Evolutionary conservation across 768 basidiomycete species (phyloP), one percentile per base, ranked within the genome.

Genomic region (Trichaptum fuscoviolaceum): DNA sequence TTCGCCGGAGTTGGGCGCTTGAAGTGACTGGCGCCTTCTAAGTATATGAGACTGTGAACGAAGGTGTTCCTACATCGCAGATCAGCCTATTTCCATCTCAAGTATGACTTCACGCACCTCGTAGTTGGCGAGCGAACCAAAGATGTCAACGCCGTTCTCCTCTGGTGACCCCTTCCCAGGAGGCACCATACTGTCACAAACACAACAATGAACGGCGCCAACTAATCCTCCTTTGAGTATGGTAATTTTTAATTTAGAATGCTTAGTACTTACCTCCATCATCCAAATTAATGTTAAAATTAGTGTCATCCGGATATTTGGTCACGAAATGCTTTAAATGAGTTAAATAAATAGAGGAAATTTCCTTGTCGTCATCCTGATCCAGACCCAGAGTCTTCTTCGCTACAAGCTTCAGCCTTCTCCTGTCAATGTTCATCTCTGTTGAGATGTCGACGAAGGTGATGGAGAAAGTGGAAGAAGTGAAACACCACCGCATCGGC

Each of bases 231-330:
- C 35, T 61, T n/a, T 52, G 36, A 62, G 61, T 61, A 15, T 61
- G 30, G 59, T 18, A 34, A 9, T 12, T 5, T 25, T 25, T 34
- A 61, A 25, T 61, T 61, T 61, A 34, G 59, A 63, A 36, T 24
- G 25, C 30, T 63, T 10, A n/a, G n/a, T n/a, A 34, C 63, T 62
- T 35, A 36, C 66, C 66, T 24, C 52, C 57, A 25, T 67, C 69
- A 30, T 59, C 26, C 36, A 63, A 35, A 36, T 69, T 66, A 26
- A 67, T 67, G n/a, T 65, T 57, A 57, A 69, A 69, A 20, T 69
- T 59, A 59, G 63, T 62, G 60, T 69, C 69, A 2, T 66, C 58
- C 23, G 69, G 69, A 52, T 69, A 52, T 25, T 8, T 36, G 15
- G 57, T 18, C 25, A 69, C 61, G 36, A 64, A 64, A 15, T 63